A percentile compares a stretch with the other conserved stretches of the same genome.
phyloP scores from a whole-genome alignment of 2,329 filamentous ascomycete genomes.

The Neopestalotiopsis rosae region DNA sequence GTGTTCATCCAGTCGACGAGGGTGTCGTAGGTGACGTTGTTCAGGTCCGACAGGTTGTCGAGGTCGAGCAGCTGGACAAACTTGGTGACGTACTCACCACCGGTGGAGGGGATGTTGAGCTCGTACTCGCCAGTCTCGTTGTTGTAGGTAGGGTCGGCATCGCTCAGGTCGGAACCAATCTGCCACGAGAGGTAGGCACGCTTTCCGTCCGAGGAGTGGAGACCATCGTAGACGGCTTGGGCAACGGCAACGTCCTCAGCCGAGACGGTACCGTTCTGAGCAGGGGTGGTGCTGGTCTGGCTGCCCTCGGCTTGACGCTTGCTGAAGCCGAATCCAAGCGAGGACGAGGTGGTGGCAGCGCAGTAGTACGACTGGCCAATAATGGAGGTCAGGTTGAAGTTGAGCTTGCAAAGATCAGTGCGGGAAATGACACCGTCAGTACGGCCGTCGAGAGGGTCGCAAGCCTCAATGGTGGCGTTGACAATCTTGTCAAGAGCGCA shows the following conservation, averaged over 20 bases:
- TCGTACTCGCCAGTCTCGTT: conserved; percentile 38
- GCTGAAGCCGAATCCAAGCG: conserved; percentile 32
- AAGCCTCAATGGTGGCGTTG: conserved; percentile 58
- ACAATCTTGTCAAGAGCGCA: conserved; percentile 56
- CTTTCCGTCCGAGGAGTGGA: conserved; percentile 38
- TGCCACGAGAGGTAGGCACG: conserved; percentile 43
- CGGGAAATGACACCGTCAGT: conserved; percentile 57
- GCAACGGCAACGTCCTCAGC: conserved; percentile 34
- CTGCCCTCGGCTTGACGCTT: conserved; percentile 24
- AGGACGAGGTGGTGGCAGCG: conserved; percentile 30
- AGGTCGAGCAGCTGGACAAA: conserved; percentile 46
- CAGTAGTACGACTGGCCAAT: conserved; percentile 41
- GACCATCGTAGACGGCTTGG: conserved; percentile 39
- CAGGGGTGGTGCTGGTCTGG: conserved; percentile 31
- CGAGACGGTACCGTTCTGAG: conserved; percentile 40
- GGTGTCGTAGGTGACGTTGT: conserved; percentile 60
- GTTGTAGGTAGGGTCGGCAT: conserved; percentile 39
- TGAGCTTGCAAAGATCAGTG: conserved; percentile 40
- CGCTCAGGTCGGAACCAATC: conserved; percentile 37
- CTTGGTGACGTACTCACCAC: conserved; percentile 44
- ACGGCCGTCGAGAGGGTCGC: conserved; percentile 59
- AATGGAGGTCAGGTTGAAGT: conserved; percentile 37
- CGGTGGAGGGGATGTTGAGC: conserved; percentile 36
- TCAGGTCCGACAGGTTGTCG: conserved; percentile 47
- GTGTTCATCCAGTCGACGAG: conserved; percentile 58